Conservation (phyloP, 441 rosid species). For the Rhodomyrtus psidioides region DNA sequence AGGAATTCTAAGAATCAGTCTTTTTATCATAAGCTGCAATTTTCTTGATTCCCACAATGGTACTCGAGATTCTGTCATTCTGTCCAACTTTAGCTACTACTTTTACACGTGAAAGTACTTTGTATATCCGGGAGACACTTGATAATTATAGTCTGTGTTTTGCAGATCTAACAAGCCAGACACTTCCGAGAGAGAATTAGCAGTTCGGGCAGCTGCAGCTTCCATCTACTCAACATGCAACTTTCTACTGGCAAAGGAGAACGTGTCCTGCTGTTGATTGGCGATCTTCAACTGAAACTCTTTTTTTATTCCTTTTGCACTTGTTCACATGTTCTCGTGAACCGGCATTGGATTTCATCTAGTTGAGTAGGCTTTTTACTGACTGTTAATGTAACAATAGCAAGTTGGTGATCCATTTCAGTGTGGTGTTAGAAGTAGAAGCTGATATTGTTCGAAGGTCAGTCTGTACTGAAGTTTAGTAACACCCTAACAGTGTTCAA, state of each 20-base stretch:
- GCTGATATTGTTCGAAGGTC: not conserved
- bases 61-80: not conserved
- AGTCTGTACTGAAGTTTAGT: not conserved
- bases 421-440: not conserved
- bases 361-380: not conserved
- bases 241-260: slow-evolving; percentile 59
- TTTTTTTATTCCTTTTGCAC: not conserved
- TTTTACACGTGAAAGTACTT: not conserved
- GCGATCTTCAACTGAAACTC: not conserved
- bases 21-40: not conserved
- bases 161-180: slow-evolving; percentile 45
- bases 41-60: not conserved
- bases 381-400: not conserved
- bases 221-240: slow-evolving; percentile 84
- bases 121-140: not conserved
- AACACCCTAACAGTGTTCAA: not conserved
- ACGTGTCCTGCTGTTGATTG: slow-evolving; percentile 48
- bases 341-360: not conserved
- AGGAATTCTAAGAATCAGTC: not conserved
- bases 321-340: not conserved
- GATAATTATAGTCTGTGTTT: not conserved
- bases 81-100: not conserved
- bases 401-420: not conserved
- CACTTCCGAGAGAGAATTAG: slow-evolving; percentile 42
- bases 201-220: slow-evolving; percentile 93